Conservation (phyloP, 2,329 filamentous ascomycete species). For the Colletotrichum incanum region DNA sequence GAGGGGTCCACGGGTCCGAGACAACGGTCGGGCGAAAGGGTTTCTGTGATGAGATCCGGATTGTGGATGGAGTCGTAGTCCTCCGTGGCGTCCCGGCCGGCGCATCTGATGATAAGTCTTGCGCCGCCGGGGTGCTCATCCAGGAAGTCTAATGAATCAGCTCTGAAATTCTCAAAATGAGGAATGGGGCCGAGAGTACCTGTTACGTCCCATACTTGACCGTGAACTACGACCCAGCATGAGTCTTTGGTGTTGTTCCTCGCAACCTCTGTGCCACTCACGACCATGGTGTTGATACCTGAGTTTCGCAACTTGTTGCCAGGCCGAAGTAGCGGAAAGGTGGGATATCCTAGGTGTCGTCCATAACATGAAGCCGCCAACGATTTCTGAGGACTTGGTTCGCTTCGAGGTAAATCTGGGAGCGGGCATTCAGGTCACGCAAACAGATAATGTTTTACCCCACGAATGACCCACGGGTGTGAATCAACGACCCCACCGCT, state of each 20-base stretch:
- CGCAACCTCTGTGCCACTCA: conserved; percentile 42
- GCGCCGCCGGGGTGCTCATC: conserved; percentile 53
- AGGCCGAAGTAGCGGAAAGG: neutral
- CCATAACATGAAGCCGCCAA: neutral
- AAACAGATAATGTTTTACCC: neutral
- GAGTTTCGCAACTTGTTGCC: neutral
- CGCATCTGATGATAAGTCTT: conserved; percentile 52
- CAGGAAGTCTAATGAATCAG: conserved; percentile 49
- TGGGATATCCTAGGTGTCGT: neutral
- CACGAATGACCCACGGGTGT: neutral
- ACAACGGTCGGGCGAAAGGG: conserved; percentile 47
- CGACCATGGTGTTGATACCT: conserved; percentile 7
- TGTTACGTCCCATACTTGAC: conserved; percentile 45
- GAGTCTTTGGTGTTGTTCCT: conserved; percentile 43
- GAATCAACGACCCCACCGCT: neutral
- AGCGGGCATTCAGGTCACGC: neutral
- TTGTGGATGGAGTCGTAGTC: conserved; percentile 55
- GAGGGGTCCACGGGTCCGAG: conserved; percentile 48
- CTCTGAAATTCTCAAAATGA: rapidly evolving
- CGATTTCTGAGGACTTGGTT: neutral
- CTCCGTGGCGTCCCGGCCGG: conserved; percentile 53
- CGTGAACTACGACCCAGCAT: conserved; percentile 46
- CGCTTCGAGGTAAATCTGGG: neutral
- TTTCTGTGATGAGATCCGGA: conserved; percentile 49
- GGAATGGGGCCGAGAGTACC: conserved; percentile 14